Percentiles rank a stretch among this genome's conserved stretches.
Conservation (phyloP, 2,329 filamentous ascomycete genomes). For the Colletotrichum cuscutae region DNA sequence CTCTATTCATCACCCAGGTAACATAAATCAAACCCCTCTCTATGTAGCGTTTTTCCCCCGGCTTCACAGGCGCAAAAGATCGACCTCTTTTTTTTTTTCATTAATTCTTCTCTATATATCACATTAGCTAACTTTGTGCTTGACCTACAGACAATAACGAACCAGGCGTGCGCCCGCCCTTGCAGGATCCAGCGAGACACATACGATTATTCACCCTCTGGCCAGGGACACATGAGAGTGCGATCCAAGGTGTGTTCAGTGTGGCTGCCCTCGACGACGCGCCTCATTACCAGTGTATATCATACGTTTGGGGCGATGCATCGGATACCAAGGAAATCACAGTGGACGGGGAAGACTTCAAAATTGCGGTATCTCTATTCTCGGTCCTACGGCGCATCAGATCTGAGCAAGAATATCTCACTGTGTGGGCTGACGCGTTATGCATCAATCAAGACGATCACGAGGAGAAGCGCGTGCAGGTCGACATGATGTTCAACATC, state of each 20-base stretch:
- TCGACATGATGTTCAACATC: slow-evolving; percentile 15
- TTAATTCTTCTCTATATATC: no score
- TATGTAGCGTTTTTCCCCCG: no score
- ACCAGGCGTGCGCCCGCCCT: background rate
- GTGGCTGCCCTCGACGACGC: background rate
- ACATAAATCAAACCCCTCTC: no score
- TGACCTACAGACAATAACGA: background rate
- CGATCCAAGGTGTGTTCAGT: background rate
- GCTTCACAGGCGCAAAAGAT: no score
- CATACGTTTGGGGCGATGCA: slow-evolving; percentile 13
- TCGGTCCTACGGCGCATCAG: background rate
- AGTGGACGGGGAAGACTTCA: background rate
- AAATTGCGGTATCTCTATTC: background rate
- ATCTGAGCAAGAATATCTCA: background rate
- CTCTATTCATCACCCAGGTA: no score
- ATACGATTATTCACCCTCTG: background rate
- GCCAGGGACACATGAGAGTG: background rate
- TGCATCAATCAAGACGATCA: slow-evolving; percentile 9
- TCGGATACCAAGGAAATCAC: background rate
- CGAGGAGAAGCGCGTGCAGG: slow-evolving; percentile 8
- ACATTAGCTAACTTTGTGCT: no score
- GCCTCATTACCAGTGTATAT: slow-evolving; percentile 4
- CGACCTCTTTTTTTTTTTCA: no score
- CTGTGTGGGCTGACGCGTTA: slow-evolving; percentile 9
- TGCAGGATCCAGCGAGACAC: background rate